phyloP scores from a whole-genome alignment of 169 alveolate species.

The Cryptosporidium sp. region DNA sequence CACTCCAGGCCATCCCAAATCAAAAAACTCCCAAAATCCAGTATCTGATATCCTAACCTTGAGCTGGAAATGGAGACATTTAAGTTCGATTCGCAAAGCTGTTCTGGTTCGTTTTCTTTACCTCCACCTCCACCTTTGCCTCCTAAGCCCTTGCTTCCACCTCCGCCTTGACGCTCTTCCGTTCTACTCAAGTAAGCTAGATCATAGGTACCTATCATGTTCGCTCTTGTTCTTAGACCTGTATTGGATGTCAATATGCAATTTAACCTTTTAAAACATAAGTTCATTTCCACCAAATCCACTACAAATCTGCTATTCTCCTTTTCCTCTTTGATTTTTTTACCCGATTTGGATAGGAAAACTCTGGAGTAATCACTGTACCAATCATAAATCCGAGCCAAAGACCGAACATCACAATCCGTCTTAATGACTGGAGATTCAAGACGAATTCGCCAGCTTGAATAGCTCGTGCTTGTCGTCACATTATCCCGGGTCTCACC shows the following conservation, averaged over 20 bases:
- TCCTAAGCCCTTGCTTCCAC: not conserved
- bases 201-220: not conserved
- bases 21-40: conserved; percentile 1
- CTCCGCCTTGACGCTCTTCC: not conserved
- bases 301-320: not conserved
- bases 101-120: not conserved
- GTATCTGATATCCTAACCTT: not conserved
- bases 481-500: not conserved
- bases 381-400: conserved; percentile 15
- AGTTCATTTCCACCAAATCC: not conserved
- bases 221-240: not conserved
- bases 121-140: too few species aligned
- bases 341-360: not conserved
- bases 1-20: conserved; percentile 35
- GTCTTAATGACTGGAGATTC: conserved; percentile 16
- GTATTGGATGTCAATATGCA: not conserved
- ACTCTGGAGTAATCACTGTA: not conserved
- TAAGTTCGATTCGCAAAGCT: not conserved
- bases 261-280: not conserved
- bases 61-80: not conserved
- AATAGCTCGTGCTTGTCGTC: not conserved
- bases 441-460: conserved; percentile 15
- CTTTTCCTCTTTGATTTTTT: too few species aligned
- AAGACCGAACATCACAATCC: not conserved
- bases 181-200: not conserved